Evolutionary conservation across 2,329 filamentous ascomycete species (phyloP).

Genomic region (Talaromyces sp.): DNA sequence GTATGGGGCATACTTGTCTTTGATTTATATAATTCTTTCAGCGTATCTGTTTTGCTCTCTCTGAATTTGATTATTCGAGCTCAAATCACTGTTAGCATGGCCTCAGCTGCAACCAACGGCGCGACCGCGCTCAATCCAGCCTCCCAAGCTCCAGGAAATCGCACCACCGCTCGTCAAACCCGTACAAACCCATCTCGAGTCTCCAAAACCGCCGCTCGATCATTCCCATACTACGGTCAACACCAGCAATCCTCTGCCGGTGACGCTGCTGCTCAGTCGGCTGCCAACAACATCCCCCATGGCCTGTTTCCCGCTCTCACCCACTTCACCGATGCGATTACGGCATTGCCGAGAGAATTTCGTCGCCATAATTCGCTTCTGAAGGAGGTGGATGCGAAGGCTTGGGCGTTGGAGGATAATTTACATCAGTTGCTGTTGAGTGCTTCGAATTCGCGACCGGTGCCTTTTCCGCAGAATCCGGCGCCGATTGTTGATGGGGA

Average conservation of each 20-base stretch:
- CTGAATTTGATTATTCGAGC: neutral
- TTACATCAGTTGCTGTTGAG: conserved; percentile 65
- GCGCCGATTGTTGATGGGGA: conserved; percentile 33
- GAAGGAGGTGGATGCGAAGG: conserved; percentile 97
- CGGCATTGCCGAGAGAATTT: conserved; percentile 88
- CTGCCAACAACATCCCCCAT: conserved; percentile 30
- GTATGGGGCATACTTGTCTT: neutral
- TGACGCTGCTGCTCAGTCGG: neutral
- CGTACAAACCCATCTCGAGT: conserved; percentile 46
- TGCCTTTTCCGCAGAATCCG: conserved; percentile 30
- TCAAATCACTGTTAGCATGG: neutral
- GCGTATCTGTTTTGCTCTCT: neutral
- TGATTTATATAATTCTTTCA: neutral
- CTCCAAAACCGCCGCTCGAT: conserved; percentile 41
- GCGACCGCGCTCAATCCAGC: conserved; percentile 23
- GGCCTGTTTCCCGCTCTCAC: conserved; percentile 62
- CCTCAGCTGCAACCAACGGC: conserved; percentile 23
- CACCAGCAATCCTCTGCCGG: conserved; percentile 15
- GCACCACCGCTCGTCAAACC: conserved; percentile 42
- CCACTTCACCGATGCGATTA: conserved; percentile 84
- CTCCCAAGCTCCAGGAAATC: conserved; percentile 27
- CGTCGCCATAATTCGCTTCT: conserved; percentile 92
- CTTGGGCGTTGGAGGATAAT: conserved; percentile 79
- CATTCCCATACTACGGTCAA: conserved; percentile 37
- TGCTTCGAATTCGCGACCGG: conserved; percentile 31